Evolutionary conservation across 2,329 filamentous ascomycete genomes (phyloP).

Genomic region (Phyllosticta capitalensis): DNA sequence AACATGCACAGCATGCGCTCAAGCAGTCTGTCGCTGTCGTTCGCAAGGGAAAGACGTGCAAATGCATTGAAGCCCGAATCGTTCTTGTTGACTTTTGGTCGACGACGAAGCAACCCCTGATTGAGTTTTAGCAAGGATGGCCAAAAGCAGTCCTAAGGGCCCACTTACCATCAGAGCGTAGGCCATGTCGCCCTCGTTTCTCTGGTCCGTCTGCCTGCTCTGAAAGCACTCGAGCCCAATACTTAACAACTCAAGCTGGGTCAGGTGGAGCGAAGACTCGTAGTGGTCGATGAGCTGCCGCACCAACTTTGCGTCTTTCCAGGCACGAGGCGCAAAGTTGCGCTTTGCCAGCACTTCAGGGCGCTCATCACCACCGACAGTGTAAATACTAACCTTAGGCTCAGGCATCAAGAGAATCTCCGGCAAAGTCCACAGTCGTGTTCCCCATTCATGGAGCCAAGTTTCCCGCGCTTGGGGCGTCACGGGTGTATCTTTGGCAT

Average conservation of each 20-base stretch:
- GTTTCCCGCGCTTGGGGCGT: neutral
- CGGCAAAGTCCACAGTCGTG: neutral
- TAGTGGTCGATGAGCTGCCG: conserved; percentile 2
- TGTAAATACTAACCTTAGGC: neutral
- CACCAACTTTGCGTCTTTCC: neutral
- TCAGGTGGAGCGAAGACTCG: neutral
- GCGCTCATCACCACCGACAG: neutral
- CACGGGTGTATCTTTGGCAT: neutral
- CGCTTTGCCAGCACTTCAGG: neutral
- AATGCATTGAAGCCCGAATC: conserved; percentile 1
- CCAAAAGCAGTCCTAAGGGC: neutral
- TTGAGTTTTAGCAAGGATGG: neutral
- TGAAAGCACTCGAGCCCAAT: conserved; percentile 2
- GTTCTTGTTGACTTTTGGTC: neutral
- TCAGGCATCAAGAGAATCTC: conserved; percentile 1
- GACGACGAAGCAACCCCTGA: neutral
- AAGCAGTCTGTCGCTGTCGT: conserved; percentile 3
- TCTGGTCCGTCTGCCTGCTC: neutral
- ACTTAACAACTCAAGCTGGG: neutral
- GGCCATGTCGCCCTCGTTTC: neutral
- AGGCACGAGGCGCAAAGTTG: conserved; percentile 7
- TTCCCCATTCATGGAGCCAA: conserved; percentile 1
- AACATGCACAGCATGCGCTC: conserved; percentile 29
- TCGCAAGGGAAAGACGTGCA: conserved; percentile 1
- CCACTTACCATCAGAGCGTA: neutral